Conservation (phyloP, 1,284 basidiomycete genomes). For the Leccinum subfulvum region DNA sequence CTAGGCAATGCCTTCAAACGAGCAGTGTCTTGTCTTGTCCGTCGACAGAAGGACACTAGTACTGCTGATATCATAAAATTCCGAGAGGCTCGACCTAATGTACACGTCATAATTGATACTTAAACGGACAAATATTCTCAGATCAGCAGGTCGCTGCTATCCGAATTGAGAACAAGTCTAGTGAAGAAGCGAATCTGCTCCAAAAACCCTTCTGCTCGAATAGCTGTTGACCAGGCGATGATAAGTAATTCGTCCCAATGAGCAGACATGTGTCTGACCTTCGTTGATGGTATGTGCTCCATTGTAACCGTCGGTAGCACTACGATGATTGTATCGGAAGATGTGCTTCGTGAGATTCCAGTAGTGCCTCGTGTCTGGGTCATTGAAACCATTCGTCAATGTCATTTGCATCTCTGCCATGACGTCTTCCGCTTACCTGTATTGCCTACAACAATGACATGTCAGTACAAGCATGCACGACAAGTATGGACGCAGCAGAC, state of each 20-base stretch:
- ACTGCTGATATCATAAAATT: background rate
- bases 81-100: background rate
- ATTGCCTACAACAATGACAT: slow-evolving; percentile 29
- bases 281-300: slow-evolving; percentile 58
- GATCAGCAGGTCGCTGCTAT: slow-evolving; percentile 28
- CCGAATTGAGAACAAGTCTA: slow-evolving; percentile 36
- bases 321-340: slow-evolving; percentile 47
- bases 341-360: slow-evolving; percentile 48
- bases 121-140: background rate
- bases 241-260: no score
- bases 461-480: slow-evolving; percentile 7
- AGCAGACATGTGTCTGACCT: slow-evolving; percentile 22
- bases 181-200: slow-evolving; percentile 39
- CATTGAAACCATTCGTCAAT: slow-evolving; percentile 23
- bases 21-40: no score
- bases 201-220: slow-evolving; percentile 34
- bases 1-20: no score
- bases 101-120: background rate
- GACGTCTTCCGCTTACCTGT: slow-evolving; percentile 28
- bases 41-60: background rate
- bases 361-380: slow-evolving; percentile 44
- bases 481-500: slow-evolving; percentile 8
- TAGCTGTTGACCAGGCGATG: slow-evolving; percentile 19
- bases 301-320: slow-evolving; percentile 33
- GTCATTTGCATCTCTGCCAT: slow-evolving; percentile 18